phyloP scores from a whole-genome alignment of 2,329 filamentous ascomycete genomes.

The Pseudocercospora pini-densiflorae region DNA sequence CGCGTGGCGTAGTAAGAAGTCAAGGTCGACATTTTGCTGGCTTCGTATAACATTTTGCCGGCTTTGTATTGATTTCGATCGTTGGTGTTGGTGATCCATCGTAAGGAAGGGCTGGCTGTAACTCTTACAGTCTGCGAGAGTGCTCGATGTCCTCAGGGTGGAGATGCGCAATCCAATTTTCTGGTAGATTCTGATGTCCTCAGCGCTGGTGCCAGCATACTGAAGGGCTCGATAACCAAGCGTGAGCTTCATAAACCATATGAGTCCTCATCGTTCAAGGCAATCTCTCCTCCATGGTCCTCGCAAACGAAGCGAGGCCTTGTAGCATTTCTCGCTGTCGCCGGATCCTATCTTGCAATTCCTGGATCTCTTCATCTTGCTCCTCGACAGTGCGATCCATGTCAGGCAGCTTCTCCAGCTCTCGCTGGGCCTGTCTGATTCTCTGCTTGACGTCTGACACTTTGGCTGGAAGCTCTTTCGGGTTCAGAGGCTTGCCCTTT shows the following conservation, averaged over 20 bases:
- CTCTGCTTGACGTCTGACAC: constrained; percentile 65
- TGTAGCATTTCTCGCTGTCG: constrained; percentile 65
- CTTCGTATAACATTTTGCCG: background rate
- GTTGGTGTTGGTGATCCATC: background rate
- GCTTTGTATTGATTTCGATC: background rate
- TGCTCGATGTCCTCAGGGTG: background rate
- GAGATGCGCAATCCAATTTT: background rate
- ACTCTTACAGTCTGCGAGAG: background rate
- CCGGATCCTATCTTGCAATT: constrained; percentile 67
- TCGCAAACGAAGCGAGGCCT: constrained; percentile 50
- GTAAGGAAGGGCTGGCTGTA: background rate
- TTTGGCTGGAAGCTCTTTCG: constrained; percentile 79
- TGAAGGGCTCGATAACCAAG: background rate
- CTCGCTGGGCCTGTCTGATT: constrained; percentile 70
- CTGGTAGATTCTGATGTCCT: background rate
- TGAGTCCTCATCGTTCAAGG: background rate
- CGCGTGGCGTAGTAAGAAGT: background rate
- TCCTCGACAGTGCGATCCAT: constrained; percentile 68
- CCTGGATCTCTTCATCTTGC: constrained; percentile 71
- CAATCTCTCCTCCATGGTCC: constrained; percentile 19
- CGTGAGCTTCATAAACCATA: background rate
- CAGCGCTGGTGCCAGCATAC: background rate
- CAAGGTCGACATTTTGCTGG: background rate
- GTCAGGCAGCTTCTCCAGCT: constrained; percentile 70
- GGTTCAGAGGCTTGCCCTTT: constrained; percentile 52